Evolutionary conservation across 306 rosid species (phyloP).

Genomic region (Cucurbita maxima): DNA sequence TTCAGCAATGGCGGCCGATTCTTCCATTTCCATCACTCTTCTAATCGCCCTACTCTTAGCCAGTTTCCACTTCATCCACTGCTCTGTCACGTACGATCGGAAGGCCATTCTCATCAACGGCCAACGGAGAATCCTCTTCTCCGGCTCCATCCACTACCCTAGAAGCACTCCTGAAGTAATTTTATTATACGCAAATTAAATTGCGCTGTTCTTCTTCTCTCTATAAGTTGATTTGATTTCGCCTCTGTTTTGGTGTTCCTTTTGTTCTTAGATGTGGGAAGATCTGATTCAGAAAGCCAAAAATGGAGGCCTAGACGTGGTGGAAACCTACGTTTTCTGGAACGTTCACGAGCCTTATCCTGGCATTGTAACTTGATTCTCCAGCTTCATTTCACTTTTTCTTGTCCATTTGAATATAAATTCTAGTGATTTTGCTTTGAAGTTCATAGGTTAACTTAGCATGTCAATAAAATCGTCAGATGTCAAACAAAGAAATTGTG

Average conservation of each 20-base stretch:
- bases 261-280: constrained; percentile 61
- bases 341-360: constrained; percentile 86
- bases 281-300: constrained; percentile 84
- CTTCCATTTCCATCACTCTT: not conserved
- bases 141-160: constrained; percentile 97
- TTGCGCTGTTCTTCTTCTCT: not conserved
- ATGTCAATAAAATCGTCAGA: too few species aligned
- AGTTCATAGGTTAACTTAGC: too few species aligned
- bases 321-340: constrained; percentile 92
- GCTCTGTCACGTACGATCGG: constrained; percentile 62
- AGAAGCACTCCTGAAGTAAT: constrained; percentile 92
- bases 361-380: constrained; percentile 30
- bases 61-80: constrained; percentile 22
- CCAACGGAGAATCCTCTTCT: constrained; percentile 72
- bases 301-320: constrained; percentile 75
- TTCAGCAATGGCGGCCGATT: not conserved
- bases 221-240: not conserved
- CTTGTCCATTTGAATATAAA: too few species aligned
- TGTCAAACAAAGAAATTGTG: too few species aligned
- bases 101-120: constrained; percentile 79
- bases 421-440: too few species aligned
- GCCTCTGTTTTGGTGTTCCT: not conserved
- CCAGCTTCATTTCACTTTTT: not conserved
- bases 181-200: not conserved
- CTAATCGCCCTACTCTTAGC: constrained; percentile 3